Base-by-base conservation (phyloP, 2,329 filamentous ascomycete genomes). In the Conoideocrella luteorostrata region DNA sequence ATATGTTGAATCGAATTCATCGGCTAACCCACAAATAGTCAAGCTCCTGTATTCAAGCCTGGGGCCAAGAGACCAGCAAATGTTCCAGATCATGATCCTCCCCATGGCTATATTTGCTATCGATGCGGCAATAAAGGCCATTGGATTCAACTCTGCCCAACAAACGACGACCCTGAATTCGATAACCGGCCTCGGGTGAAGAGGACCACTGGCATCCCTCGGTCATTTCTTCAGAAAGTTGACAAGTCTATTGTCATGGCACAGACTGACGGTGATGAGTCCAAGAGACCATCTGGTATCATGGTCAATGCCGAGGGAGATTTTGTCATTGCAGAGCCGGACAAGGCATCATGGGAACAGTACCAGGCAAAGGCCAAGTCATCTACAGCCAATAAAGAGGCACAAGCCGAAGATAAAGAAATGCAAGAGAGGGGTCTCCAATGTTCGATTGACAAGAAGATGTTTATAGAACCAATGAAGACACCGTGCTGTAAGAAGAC, bases 241-340 rank as follows among this genome's bases (percentile, higher is more conserved):
- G 91, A 97, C 60, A 96, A 95, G 68, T 87, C 88, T 26, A 78
- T 84, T 39, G 80, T 86, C 28, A 70, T 89, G 49, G 77, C 77
- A 41, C 80, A 87, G 57, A 82, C 85, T 63, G 84, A 83, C 41
- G 81, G 84, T 36, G 81, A 83, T 55, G 90, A 95, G 61, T 84
- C 90, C 43, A 90, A 94, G 65, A 80, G 88, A 52, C 84, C 85
- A 39, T 84, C 88, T 48, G 88, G 90, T 56, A 84, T 97, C 60
- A 97, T 97, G 91, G 86, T 97, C 55, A 97, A 96, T 66, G 88
- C 90, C 49, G 90, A 95, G 62, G 93, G 93, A 64, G 89, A 97
- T 64, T 97, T 93, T 72, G 93, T 98, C 58, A 87, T 96, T 71
- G 90, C 90, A 50, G 86, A 94, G 68, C 88, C 91, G 53, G 93